Evolutionary conservation across 176 grass and related monocot genomes (phyloP).

Genomic region (Miscanthus lutarioriparius): DNA sequence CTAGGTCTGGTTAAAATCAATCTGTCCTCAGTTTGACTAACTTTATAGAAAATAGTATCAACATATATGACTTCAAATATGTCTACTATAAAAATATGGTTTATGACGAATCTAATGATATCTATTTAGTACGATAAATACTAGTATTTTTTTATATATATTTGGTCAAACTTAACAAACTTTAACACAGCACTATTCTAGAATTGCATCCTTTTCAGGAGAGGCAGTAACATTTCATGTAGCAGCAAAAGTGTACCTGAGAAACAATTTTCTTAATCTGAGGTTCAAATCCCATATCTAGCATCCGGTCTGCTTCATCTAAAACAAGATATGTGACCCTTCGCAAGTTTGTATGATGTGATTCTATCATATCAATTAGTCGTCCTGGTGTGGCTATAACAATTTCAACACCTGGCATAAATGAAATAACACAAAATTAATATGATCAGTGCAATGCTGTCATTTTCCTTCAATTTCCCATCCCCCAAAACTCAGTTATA

Average conservation of each 20-base stretch:
- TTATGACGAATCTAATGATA: neutral
- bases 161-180: neutral
- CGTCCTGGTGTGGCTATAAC: constrained; percentile 98
- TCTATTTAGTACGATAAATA: neutral
- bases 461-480: neutral
- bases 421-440: constrained; percentile 10
- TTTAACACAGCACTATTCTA: neutral
- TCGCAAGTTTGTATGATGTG: constrained; percentile 92
- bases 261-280: constrained; percentile 99
- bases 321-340: constrained; percentile 98
- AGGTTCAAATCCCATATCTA: constrained; percentile 99
- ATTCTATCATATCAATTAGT: constrained; percentile 99
- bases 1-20: neutral
- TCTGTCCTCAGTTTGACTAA: neutral
- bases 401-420: constrained; percentile 80
- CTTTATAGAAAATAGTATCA: neutral
- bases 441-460: neutral
- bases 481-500: neutral
- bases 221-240: neutral
- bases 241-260: constrained; percentile 52
- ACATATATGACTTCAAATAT: neutral
- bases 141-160: neutral
- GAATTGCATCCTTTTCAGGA: neutral
- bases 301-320: constrained; percentile 95
- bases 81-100: neutral